Base-by-base conservation (phyloP, 768 basidiomycete species). In the Termitomyces heimii region DNA sequence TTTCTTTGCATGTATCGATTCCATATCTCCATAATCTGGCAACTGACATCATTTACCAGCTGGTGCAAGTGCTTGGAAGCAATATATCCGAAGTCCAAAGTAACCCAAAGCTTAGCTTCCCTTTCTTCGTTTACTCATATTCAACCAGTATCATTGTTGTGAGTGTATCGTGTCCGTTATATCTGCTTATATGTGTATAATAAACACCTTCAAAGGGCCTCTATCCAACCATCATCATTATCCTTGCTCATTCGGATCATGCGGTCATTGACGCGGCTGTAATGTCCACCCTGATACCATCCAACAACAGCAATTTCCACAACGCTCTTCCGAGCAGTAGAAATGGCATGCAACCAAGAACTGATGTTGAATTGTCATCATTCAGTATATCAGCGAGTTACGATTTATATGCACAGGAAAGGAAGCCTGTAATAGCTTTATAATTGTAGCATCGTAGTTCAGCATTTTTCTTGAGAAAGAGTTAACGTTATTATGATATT, bases 101-200 rank as follows among this genome's bases (percentile, higher is more conserved):
- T 13, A 47, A 56, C 45, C 50, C 46, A 5, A 44, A 22, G 5
- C 28, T 52, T 18, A 54, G 37, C 8, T 60, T 60, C 20, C 50
- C 54, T 12, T 52, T 53, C n/a, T 46, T 52, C 14, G 37, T 60
- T 24, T 60, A 56, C 31, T 56, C 54, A 4, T 60, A 42, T 48
- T 56, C 59, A 10, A 60, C 59, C n/a, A 56, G 54, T 22, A 54
- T 60, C 5, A 39, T 60, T 14, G 59, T 60, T 13, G 59, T 60
- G 20, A 40, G 59, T 56, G 10, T 40, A 2, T 13, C 10, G 10
- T 16, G 16, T 35, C 13, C 4, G 40, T 46, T n/a, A n/a, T 8
- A 35, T 8, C 37, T 40, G n/a, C 39, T n/a, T n/a, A 16, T 18
- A 6, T n/a, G 39, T 40, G n/a, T n/a, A 40, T 40, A 8, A 40